Evolutionary conservation across 2,329 filamentous ascomycete species (phyloP).

Genomic region (Alternaria gansuensis): DNA sequence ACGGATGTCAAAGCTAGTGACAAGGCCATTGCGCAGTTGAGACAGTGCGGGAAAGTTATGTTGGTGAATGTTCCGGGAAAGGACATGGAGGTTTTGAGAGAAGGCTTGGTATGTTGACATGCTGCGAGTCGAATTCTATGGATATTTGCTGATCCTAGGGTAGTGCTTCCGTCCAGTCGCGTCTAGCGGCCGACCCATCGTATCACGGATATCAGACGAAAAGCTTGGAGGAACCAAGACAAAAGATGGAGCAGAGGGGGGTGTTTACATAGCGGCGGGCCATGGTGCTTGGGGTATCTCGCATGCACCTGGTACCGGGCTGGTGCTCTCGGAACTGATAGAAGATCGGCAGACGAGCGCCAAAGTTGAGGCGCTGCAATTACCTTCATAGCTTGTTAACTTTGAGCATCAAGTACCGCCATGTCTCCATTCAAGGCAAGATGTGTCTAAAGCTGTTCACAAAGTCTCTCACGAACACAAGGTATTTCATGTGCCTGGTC

Average conservation of each 20-base stretch:
- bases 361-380: constrained; percentile 64
- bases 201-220: constrained; percentile 66
- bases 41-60: constrained; percentile 59
- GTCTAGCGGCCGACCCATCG: constrained; percentile 68
- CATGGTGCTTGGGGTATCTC: constrained; percentile 78
- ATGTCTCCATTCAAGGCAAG: too few species aligned
- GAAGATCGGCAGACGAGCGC: constrained; percentile 66
- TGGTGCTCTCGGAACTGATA: constrained; percentile 75
- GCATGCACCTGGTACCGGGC: constrained; percentile 70
- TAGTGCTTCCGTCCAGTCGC: constrained; percentile 77
- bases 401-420: too few species aligned
- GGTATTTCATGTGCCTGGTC: too few species aligned
- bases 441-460: not conserved
- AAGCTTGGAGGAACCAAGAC: constrained; percentile 64
- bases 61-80: constrained; percentile 57
- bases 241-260: constrained; percentile 59
- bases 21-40: constrained; percentile 61
- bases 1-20: constrained; percentile 60
- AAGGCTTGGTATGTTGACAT: constrained; percentile 60
- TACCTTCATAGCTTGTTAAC: constrained; percentile 23
- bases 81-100: constrained; percentile 69
- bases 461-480: too few species aligned
- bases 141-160: constrained; percentile 8
- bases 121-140: not conserved
- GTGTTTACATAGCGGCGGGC: constrained; percentile 75